These are phyloP conservation scores for Aspergillus funiculosus DNA, from an alignment of 495 filamentous ascomycete genomes.

Conservation along the genomic window DNA sequence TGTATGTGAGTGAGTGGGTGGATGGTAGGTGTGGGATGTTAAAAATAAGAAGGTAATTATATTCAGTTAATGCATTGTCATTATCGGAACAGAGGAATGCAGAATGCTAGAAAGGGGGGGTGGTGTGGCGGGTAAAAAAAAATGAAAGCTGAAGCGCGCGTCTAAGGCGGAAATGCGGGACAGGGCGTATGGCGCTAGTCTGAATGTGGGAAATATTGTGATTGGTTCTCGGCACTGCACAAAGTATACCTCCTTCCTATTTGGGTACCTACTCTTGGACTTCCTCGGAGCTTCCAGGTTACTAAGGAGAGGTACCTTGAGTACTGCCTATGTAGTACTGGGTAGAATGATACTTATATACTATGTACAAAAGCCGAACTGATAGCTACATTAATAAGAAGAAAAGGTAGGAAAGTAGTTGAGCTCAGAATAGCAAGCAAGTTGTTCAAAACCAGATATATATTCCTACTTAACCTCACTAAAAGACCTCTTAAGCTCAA, in stretches of 20 bases:
- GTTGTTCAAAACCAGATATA: constrained; percentile 15
- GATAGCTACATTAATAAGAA: no score
- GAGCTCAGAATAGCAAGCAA: no score
- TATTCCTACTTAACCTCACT: constrained; percentile 16
- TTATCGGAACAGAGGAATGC: neutral
- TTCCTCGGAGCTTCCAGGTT: no score
- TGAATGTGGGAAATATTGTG: neutral
- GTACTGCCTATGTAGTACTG: no score
- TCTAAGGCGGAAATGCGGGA: constrained; percentile 16
- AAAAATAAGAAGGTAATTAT: neutral
- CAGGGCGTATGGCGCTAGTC: neutral
- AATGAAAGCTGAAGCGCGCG: constrained; percentile 12
- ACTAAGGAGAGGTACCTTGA: no score
- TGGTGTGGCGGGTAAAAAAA: constrained; percentile 11
- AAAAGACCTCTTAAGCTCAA: constrained; percentile 2
- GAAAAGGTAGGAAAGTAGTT: no score
- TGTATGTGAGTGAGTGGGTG: neutral
- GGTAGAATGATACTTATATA: no score
- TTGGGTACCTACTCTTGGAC: neutral
- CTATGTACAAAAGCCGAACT: no score
- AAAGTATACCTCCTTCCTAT: neutral
- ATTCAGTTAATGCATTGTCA: neutral
- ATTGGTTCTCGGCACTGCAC: no score
- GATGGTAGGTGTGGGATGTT: neutral
- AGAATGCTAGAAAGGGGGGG: neutral